phyloP scores from a whole-genome alignment of 768 basidiomycete species.

The Heimioporus sp. region DNA sequence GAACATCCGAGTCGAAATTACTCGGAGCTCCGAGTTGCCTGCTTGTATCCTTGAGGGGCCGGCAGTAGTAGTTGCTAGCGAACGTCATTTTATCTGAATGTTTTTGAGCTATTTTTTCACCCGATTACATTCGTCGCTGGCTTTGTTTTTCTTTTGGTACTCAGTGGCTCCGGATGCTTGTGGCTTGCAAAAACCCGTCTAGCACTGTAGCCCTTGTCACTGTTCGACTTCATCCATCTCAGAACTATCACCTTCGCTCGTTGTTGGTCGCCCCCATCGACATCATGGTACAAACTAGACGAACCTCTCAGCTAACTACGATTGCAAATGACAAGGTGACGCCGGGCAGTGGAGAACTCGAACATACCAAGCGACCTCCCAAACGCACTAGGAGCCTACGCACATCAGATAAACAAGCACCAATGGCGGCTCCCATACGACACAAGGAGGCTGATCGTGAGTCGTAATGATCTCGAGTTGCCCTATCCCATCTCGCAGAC shows the following conservation, averaged over 20 bases:
- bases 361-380: not conserved
- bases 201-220: not conserved
- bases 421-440: not conserved
- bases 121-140: too few relatives aligned
- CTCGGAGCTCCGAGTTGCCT: too few relatives aligned
- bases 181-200: not conserved
- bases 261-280: slow-evolving; percentile 3
- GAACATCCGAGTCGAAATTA: too few relatives aligned
- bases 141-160: too few relatives aligned
- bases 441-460: slow-evolving; percentile 4
- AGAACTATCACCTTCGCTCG: not conserved
- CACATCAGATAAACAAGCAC: not conserved
- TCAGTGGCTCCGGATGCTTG: not conserved
- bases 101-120: too few relatives aligned
- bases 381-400: slow-evolving; percentile 15
- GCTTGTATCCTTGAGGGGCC: too few relatives aligned
- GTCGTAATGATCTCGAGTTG: not conserved
- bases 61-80: too few relatives aligned
- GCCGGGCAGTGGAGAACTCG: not conserved
- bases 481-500: not conserved
- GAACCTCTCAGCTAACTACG: slow-evolving; percentile 5
- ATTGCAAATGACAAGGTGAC: not conserved
- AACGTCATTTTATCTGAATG: too few relatives aligned
- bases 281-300: slow-evolving; percentile 27
- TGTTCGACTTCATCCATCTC: not conserved